phyloP scores from a whole-genome alignment of 768 basidiomycete genomes.

The Leccinum rimulosum region DNA sequence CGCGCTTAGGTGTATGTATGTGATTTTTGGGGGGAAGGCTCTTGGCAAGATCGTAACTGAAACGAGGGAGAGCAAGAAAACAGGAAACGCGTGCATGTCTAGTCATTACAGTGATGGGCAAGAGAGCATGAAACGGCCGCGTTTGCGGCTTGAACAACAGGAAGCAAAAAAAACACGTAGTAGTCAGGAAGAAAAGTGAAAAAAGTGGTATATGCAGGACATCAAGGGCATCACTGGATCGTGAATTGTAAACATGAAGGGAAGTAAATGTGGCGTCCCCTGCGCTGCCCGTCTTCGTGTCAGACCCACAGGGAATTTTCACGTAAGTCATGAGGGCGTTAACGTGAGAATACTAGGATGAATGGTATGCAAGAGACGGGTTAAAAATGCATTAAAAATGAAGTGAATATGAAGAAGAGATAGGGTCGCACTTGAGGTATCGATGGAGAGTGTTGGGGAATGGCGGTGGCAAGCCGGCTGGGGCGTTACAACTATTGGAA shows the following conservation, averaged over 20 bases:
- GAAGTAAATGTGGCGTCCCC: constrained; percentile 10
- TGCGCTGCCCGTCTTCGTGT: constrained; percentile 11
- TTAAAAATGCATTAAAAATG: constrained; percentile 31
- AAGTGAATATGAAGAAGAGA: constrained; percentile 26
- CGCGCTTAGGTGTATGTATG: constrained; percentile 13
- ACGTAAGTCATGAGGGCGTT: constrained; percentile 18
- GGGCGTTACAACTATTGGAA: constrained; percentile 40
- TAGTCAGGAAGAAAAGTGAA: constrained; percentile 2
- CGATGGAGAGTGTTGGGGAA: constrained; percentile 25
- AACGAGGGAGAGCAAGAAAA: constrained; percentile 35
- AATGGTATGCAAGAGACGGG: constrained; percentile 35
- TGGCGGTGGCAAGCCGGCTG: constrained; percentile 16
- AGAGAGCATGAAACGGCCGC: constrained; percentile 20
- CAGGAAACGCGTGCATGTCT: constrained; percentile 53
- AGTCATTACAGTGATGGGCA: constrained; percentile 58
- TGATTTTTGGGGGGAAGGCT: constrained; percentile 14
- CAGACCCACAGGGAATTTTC: constrained; percentile 21
- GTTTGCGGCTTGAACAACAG: constrained; percentile 19
- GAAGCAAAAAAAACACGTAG: constrained; percentile 2
- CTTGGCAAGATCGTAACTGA: constrained; percentile 32
- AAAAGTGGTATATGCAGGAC: constrained; percentile 18
- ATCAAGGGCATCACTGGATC: constrained; percentile 28
- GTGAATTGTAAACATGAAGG: constrained; percentile 19
- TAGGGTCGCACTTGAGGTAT: constrained; percentile 30
- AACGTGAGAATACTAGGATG: constrained; percentile 26